phyloP scores from a whole-genome alignment of 2,329 filamentous ascomycete genomes.

The Ophiostoma piceae region DNA sequence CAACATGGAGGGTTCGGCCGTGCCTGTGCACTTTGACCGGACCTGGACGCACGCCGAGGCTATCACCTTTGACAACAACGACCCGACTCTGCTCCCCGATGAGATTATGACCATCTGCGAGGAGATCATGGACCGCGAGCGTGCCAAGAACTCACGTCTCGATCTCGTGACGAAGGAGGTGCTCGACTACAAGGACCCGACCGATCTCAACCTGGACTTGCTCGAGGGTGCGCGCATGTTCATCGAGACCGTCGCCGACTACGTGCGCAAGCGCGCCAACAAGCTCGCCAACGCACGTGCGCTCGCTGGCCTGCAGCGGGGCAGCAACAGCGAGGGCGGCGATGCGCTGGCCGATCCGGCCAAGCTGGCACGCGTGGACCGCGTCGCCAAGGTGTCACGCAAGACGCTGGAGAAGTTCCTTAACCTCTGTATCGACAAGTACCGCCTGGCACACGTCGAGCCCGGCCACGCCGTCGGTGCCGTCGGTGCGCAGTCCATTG shows the following conservation, averaged over 20 bases:
- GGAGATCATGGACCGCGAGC: constrained; percentile 61
- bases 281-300: constrained; percentile 50
- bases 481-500: constrained; percentile 94
- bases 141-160: constrained; percentile 56
- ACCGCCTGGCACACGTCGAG: constrained; percentile 84
- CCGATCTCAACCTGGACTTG: constrained; percentile 65
- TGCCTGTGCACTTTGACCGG: constrained; percentile 84
- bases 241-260: constrained; percentile 69
- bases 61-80: constrained; percentile 72
- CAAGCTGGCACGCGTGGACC: constrained; percentile 51
- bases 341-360: constrained; percentile 29
- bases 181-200: constrained; percentile 65
- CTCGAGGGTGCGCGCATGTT: constrained; percentile 80
- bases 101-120: constrained; percentile 68
- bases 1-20: constrained; percentile 93
- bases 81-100: constrained; percentile 64
- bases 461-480: constrained; percentile 94
- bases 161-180: constrained; percentile 56
- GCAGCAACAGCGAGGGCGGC: constrained; percentile 26
- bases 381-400: constrained; percentile 77
- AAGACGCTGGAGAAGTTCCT: constrained; percentile 72
- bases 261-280: constrained; percentile 58
- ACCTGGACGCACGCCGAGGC: constrained; percentile 79
- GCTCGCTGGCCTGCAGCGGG: constrained; percentile 46
- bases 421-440: constrained; percentile 77